Evolutionary conservation across 169 alveolate species (phyloP).

Genomic region (Babesia divergens): DNA sequence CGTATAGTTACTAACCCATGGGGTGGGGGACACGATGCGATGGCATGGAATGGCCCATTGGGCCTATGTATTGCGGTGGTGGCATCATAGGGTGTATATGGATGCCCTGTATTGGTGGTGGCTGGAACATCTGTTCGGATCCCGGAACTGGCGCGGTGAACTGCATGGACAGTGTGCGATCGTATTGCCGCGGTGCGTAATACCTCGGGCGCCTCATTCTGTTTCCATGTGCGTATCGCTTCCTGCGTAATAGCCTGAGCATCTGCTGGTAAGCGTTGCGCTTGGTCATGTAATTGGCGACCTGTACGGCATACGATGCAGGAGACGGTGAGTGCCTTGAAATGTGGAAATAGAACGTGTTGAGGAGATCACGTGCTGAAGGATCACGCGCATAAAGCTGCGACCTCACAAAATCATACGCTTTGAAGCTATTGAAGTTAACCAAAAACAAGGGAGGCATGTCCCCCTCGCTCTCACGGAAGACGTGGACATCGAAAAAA

Average conservation of each 20-base stretch:
- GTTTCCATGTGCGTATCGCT: neutral
- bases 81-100: constrained; percentile 5
- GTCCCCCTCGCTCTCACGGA: neutral
- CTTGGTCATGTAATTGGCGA: neutral
- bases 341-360: constrained; percentile 18
- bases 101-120: neutral
- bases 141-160: neutral
- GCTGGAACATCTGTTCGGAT: neutral
- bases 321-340: neutral
- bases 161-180: neutral
- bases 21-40: too few relatives aligned
- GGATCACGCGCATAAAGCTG: constrained; percentile 5
- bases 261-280: neutral
- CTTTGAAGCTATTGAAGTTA: constrained; percentile 2
- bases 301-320: neutral
- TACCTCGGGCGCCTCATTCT: neutral
- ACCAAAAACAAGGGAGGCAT: constrained; percentile 5
- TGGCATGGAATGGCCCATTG: neutral
- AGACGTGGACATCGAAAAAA: neutral
- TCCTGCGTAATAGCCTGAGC: too few relatives aligned
- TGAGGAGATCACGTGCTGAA: neutral
- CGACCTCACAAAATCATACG: constrained; percentile 13
- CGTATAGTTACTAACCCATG: too few relatives aligned
- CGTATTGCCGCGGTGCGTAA: neutral
- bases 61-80: constrained; percentile 6